phyloP scores from a whole-genome alignment of 257 asterid genomes.

The Vinca minor region DNA sequence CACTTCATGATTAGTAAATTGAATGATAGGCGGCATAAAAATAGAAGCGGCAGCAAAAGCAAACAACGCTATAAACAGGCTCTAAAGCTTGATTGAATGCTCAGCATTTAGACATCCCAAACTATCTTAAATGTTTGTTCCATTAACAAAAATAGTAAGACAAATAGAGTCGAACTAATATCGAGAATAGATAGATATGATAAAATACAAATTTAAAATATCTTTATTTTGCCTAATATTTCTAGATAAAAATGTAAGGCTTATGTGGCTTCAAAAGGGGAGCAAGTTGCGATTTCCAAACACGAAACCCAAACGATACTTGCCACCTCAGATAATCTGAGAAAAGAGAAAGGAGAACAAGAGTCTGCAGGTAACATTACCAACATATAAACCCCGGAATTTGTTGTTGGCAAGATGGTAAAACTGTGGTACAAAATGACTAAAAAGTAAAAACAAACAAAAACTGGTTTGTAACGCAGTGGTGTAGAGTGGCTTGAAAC shows the following conservation, averaged over 20 bases:
- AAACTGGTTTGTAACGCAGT: neutral
- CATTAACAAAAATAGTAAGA: too few relatives aligned
- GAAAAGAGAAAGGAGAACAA: neutral
- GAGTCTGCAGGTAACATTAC: neutral
- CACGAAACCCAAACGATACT: neutral
- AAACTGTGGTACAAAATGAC: too few relatives aligned
- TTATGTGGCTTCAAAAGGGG: neutral
- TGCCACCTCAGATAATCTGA: neutral
- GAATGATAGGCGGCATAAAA: neutral
- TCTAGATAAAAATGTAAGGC: neutral
- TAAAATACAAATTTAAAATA: neutral
- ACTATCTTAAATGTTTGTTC: too few relatives aligned
- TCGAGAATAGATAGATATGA: neutral
- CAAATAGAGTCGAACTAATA: too few relatives aligned
- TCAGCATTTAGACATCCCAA: too few relatives aligned
- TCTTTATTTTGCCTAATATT: neutral
- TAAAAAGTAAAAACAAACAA: neutral
- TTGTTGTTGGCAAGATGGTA: too few relatives aligned
- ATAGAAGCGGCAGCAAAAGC: too few relatives aligned
- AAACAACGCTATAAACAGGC: neutral
- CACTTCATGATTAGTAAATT: neutral
- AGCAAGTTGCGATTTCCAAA: neutral
- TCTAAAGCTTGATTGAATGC: too few relatives aligned
- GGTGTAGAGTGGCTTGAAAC: too few relatives aligned
- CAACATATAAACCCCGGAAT: neutral